Evolutionary conservation across 306 rosid genomes (phyloP).

Genomic region (Cicer pinnatifidum): DNA sequence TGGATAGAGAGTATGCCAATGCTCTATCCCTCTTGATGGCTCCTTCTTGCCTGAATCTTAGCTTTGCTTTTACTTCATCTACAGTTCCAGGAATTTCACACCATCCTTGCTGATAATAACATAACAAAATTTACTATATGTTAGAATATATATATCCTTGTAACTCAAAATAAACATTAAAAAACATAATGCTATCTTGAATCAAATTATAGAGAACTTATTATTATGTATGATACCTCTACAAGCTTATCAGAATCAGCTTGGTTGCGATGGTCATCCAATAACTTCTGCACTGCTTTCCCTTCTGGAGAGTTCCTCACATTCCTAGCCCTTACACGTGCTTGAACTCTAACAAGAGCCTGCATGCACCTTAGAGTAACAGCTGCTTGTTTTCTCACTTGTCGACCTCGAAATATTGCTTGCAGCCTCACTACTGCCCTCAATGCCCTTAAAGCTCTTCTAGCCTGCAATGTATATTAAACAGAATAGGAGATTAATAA

Average conservation of each 20-base stretch:
- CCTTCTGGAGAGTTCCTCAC: slow-evolving; percentile 60
- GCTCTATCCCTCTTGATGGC: slow-evolving; percentile 84
- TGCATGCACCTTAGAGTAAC: slow-evolving; percentile 95
- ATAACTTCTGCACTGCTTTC: slow-evolving; percentile 47
- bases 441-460: slow-evolving; percentile 79
- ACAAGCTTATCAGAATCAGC: slow-evolving; percentile 56
- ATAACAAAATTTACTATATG: background rate
- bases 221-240: slow-evolving; percentile 54
- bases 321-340: slow-evolving; percentile 67
- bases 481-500: background rate
- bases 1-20: slow-evolving; percentile 70
- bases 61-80: slow-evolving; percentile 74
- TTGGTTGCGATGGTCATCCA: slow-evolving; percentile 49
- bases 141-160: slow-evolving; percentile 25
- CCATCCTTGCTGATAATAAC: slow-evolving; percentile 73
- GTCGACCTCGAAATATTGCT: slow-evolving; percentile 82
- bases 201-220: background rate
- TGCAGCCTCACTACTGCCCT: slow-evolving; percentile 87
- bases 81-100: slow-evolving; percentile 73
- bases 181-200: slow-evolving; percentile 31
- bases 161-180: slow-evolving; percentile 8
- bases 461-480: slow-evolving; percentile 59
- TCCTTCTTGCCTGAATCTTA: slow-evolving; percentile 75
- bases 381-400: slow-evolving; percentile 86
- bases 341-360: slow-evolving; percentile 89